Base-by-base conservation (phyloP, 352 stramenopile species). In the Globisporangium canariense region DNA sequence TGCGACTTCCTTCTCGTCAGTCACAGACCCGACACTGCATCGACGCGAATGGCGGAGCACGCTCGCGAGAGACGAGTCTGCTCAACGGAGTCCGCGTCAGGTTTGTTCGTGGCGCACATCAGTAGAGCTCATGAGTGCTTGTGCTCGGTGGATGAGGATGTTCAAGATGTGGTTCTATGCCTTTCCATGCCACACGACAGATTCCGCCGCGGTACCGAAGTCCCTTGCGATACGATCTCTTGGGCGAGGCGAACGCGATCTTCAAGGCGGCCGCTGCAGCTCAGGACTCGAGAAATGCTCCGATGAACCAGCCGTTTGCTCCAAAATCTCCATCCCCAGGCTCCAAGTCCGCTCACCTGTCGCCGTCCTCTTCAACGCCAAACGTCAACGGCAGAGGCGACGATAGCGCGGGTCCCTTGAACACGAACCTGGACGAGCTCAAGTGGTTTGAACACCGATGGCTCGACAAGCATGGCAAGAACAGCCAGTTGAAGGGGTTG, bases 361-460 rank as follows among this genome's bases (percentile, higher is more conserved):
- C 57, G 9, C 46, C 34, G 40, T 8, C 49, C 2, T 47, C 18
- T 2, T 22, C n/a, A 11, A n/a, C 56, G 3, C 4, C 43, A 32
- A 53, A 68, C 30, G 16, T 50, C 30, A 67, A 16, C 4, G 22
- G 71, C 53, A 18, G 61, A 11, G 55, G 41, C 25, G 56, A 54
- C 7, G 47, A 57, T 13, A 16, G 43, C 30, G 6, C 13, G 25
- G n/a, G 53, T 65, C 54, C 78, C 61, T 14, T 41, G 16, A 55
- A 71, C 50, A 81, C 60, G 16, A 90, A 89, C 60, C 41, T 78
- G 4, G 83, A 90, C 13, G 83, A 92, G 56, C 63, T 92, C 54
- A 74, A 81, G 57, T 94, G 85, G 85, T 78, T 88, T 36, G 74
- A 90, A 58, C 85, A 94, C 46, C 79, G 78, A 0, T 94, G 85